A percentile compares a stretch with the other conserved stretches of the same genome.
These are phyloP conservation scores for Daldinia childiae DNA, from an alignment of 495 filamentous ascomycete genomes.

Conservation along the genomic window DNA sequence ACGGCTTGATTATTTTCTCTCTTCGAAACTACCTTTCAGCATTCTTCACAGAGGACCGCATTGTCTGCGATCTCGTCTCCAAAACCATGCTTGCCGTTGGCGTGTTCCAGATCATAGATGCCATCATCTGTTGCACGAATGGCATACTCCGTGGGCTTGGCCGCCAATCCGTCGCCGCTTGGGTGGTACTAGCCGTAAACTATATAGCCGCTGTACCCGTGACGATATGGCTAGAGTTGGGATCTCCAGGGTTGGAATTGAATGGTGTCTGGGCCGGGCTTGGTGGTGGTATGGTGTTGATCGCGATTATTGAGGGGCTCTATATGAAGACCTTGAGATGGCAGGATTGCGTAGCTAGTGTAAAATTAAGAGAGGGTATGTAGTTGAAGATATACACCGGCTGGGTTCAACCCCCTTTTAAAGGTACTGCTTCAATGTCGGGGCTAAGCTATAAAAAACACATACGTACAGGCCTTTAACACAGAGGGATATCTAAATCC, in stretches of 20 bases:
- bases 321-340: slow-evolving; percentile 46
- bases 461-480: neutral
- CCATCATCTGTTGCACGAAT: slow-evolving; percentile 61
- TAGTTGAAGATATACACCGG: neutral
- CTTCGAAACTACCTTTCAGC: slow-evolving; percentile 46
- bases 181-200: slow-evolving; percentile 75
- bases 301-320: slow-evolving; percentile 38
- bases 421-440: neutral
- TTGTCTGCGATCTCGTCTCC: slow-evolving; percentile 41
- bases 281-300: slow-evolving; percentile 64
- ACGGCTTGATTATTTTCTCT: slow-evolving; percentile 48
- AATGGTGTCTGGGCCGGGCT: slow-evolving; percentile 77
- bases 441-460: neutral
- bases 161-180: slow-evolving; percentile 77
- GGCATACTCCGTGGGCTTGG: slow-evolving; percentile 74
- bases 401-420: neutral
- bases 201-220: slow-evolving; percentile 78
- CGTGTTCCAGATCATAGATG: slow-evolving; percentile 48
- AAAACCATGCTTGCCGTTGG: slow-evolving; percentile 55
- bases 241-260: slow-evolving; percentile 64
- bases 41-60: slow-evolving; percentile 52
- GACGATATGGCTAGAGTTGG: slow-evolving; percentile 71
- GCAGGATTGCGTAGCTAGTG: slow-evolving; percentile 45
- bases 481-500: neutral
- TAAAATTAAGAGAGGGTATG: slow-evolving; percentile 38